phyloP scores from a whole-genome alignment of 2,329 filamentous ascomycete genomes.

The Monilinia fructicola region DNA sequence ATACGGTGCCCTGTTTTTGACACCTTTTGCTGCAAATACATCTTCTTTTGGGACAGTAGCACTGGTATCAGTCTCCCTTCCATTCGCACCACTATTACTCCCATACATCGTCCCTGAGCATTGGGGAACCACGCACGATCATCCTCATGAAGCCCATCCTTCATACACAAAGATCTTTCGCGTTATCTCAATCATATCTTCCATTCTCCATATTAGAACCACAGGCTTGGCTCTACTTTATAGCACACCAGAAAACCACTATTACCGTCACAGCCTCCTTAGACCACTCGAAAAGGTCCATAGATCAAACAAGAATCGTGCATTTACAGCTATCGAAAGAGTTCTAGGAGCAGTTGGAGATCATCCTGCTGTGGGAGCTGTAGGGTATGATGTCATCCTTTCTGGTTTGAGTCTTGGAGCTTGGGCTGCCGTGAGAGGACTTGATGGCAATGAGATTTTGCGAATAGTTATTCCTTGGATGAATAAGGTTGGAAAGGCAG shows the following conservation, averaged over 20 bases:
- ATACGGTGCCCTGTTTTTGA: conserved; percentile 42
- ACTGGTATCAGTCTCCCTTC: conserved; percentile 43
- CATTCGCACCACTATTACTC: conserved; percentile 49
- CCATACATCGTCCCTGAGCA: conserved; percentile 49
- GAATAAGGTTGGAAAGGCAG: conserved; percentile 9
- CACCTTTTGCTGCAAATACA: conserved; percentile 47
- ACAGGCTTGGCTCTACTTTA: conserved; percentile 47
- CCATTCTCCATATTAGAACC: conserved; percentile 48
- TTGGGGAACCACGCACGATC: conserved; percentile 49
- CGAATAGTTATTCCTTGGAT: conserved; percentile 42
- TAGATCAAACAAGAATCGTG: conserved; percentile 47
- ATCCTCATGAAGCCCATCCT: conserved; percentile 44
- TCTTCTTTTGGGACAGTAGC: conserved; percentile 43
- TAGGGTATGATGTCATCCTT: conserved; percentile 59
- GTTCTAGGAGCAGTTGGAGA: conserved; percentile 52
- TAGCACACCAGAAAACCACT: conserved; percentile 50
- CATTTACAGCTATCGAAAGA: conserved; percentile 47
- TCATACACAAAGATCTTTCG: conserved; percentile 51
- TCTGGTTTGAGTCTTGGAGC: conserved; percentile 53
- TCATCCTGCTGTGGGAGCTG: conserved; percentile 58
- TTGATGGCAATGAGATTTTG: conserved; percentile 53
- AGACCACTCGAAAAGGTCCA: conserved; percentile 49
- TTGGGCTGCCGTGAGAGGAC: conserved; percentile 56
- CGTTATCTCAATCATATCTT: conserved; percentile 46
- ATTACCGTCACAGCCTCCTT: conserved; percentile 50